Percentiles rank a stretch among this genome's conserved stretches.
phyloP scores from a whole-genome alignment of 2,329 filamentous ascomycete genomes.

The Blastomyces emzantsi region DNA sequence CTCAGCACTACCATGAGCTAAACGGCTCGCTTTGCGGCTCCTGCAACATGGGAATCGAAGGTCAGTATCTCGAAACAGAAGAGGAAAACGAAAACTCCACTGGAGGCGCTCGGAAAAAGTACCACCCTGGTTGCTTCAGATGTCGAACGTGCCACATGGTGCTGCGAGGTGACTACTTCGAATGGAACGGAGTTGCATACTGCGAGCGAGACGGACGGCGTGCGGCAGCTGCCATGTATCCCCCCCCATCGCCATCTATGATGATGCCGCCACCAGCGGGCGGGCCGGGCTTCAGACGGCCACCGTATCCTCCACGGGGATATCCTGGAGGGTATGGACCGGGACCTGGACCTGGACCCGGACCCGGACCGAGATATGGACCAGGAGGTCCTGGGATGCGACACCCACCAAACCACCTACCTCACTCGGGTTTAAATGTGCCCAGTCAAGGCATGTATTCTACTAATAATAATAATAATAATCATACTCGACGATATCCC shows the following conservation, averaged over 20 bases:
- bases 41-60: conserved; percentile 82
- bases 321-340: conserved; percentile 19
- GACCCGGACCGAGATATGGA: conserved; percentile 18
- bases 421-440: background rate
- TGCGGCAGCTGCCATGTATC: conserved; percentile 35
- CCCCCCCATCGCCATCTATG: conserved; percentile 30
- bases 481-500: conserved; percentile 35
- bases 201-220: conserved; percentile 79
- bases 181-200: conserved; percentile 68
- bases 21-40: conserved; percentile 77
- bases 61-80: conserved; percentile 82
- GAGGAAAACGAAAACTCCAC: conserved; percentile 7
- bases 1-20: conserved; percentile 82
- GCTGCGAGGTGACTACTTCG: conserved; percentile 80
- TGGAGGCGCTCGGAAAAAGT: conserved; percentile 50
- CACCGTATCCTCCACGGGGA: background rate
- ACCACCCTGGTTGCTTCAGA: conserved; percentile 78
- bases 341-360: conserved; percentile 18
- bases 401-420: conserved; percentile 7
- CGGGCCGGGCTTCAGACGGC: conserved; percentile 16
- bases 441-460: background rate
- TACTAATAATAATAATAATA: conserved; percentile 15
- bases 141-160: conserved; percentile 64
- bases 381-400: conserved; percentile 9
- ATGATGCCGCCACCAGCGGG: conserved; percentile 19